phyloP scores from a whole-genome alignment of 2,329 filamentous ascomycete genomes.

The Clarireedia hainanense region DNA sequence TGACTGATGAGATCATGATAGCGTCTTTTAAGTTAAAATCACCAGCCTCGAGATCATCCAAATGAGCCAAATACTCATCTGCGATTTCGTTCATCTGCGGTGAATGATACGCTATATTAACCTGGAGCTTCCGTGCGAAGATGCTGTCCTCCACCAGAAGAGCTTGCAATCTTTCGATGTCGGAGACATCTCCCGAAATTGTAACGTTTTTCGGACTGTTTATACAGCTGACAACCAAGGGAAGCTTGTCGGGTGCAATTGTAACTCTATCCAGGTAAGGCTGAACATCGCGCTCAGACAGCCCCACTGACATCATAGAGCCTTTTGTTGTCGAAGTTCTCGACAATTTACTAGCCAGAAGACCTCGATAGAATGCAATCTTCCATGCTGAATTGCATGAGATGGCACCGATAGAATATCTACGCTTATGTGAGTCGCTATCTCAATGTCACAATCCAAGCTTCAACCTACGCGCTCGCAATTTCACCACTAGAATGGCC shows the following conservation, averaged over 20 bases:
- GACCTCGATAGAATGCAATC: slow-evolving; percentile 13
- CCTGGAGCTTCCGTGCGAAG: slow-evolving; percentile 28
- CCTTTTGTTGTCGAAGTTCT: slow-evolving; percentile 25
- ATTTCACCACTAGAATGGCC: slow-evolving; percentile 28
- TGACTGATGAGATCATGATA: slow-evolving; percentile 21
- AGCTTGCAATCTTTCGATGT: slow-evolving; percentile 1
- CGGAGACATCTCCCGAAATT: slow-evolving; percentile 12
- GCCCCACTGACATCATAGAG: slow-evolving; percentile 45
- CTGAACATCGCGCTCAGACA: slow-evolving; percentile 4
- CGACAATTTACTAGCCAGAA: slow-evolving; percentile 12
- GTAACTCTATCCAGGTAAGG: not conserved
- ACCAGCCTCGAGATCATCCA: not conserved
- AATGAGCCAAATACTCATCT: slow-evolving; percentile 16
- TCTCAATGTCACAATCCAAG: too few relatives aligned
- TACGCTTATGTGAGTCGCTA: not conserved
- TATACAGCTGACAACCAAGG: slow-evolving; percentile 26
- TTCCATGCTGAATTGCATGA: slow-evolving; percentile 7
- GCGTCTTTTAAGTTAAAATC: slow-evolving; percentile 30
- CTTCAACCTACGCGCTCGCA: slow-evolving; percentile 27
- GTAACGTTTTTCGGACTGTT: slow-evolving; percentile 22
- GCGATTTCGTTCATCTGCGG: slow-evolving; percentile 26
- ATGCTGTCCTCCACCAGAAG: slow-evolving; percentile 14
- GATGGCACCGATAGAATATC: slow-evolving; percentile 23
- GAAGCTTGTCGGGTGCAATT: not conserved
- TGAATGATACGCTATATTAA: slow-evolving; percentile 36